A percentile compares a stretch with the other conserved stretches of the same genome.
Evolutionary conservation across 2,329 filamentous ascomycete genomes (phyloP).

Genomic region (Verticillium nubilum): DNA sequence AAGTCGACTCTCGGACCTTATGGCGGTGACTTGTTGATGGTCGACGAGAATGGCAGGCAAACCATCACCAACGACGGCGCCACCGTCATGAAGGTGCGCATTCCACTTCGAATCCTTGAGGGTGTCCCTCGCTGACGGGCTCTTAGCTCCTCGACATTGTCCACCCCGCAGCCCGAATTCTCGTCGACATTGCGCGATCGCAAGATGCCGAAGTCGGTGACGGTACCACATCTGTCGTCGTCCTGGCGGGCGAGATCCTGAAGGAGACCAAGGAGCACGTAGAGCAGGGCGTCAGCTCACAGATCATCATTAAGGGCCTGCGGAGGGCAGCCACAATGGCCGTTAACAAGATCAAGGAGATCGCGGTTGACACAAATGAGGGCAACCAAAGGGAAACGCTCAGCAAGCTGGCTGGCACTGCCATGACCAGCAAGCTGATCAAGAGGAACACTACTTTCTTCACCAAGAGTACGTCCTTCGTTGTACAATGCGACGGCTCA

Average conservation of each 20-base stretch:
- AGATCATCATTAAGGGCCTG: conserved; percentile 95
- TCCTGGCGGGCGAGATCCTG: conserved; percentile 93
- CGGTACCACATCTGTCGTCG: conserved; percentile 95
- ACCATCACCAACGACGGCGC: conserved; percentile 99
- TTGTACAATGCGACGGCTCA: background rate
- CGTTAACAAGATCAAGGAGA: conserved; percentile 98
- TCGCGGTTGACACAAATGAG: conserved; percentile 80
- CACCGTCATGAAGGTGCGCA: conserved; percentile 89
- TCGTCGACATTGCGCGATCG: conserved; percentile 96
- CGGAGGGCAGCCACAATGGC: conserved; percentile 83
- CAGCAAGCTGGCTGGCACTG: conserved; percentile 82
- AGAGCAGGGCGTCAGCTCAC: conserved; percentile 93
- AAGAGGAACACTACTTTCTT: conserved; percentile 97
- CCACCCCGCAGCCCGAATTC: conserved; percentile 92
- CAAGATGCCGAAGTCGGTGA: conserved; percentile 99
- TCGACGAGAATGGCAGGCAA: conserved; percentile 90
- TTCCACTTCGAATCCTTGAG: background rate
- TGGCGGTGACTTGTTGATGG: conserved; percentile 91
- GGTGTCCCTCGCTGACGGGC: background rate
- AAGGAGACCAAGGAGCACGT: conserved; percentile 96
- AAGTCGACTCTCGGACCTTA: conserved; percentile 95
- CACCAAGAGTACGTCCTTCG: conserved; percentile 71
- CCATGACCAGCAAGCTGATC: conserved; percentile 99
- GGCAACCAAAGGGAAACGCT: conserved; percentile 83
- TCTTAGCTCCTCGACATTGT: conserved; percentile 90